Percentiles rank a stretch among this genome's conserved stretches.
phyloP scores from a whole-genome alignment of 2,329 filamentous ascomycete species.

The Emergomyces pasteurianus region DNA sequence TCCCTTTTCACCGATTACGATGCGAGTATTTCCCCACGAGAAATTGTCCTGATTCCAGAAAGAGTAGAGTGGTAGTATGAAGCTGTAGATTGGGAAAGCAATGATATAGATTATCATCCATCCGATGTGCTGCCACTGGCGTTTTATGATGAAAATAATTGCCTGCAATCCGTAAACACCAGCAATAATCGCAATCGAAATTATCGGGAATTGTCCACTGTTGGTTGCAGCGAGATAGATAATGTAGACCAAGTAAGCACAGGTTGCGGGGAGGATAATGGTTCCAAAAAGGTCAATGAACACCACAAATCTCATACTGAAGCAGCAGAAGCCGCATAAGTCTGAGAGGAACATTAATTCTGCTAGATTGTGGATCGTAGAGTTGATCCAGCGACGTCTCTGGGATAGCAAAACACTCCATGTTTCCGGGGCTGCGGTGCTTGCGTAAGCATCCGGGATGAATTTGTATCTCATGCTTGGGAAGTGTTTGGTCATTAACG shows the following conservation, averaged over 20 bases:
- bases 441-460: constrained; percentile 80
- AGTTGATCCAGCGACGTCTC: constrained; percentile 98
- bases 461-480: constrained; percentile 95
- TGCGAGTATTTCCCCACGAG: constrained; percentile 94
- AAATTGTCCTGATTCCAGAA: constrained; percentile 99
- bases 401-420: constrained; percentile 96
- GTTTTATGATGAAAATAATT: constrained; percentile 89
- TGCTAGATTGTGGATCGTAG: constrained; percentile 89
- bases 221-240: constrained; percentile 64
- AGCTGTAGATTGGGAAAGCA: constrained; percentile 90
- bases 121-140: constrained; percentile 95
- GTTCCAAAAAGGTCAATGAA: constrained; percentile 91
- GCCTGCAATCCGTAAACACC: constrained; percentile 93
- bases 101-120: constrained; percentile 99
- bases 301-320: constrained; percentile 94
- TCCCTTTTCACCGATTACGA: constrained; percentile 90
- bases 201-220: constrained; percentile 65
- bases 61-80: constrained; percentile 84
- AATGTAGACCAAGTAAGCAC: constrained; percentile 74
- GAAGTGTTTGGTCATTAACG: constrained; percentile 97
- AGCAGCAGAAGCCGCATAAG: constrained; percentile 97
- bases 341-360: constrained; percentile 85
- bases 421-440: constrained; percentile 84
- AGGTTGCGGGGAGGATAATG: constrained; percentile 80
- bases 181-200: constrained; percentile 80